Evolutionary conservation across 805 yeast genomes (phyloP).

Genomic region (Yarrowia sp.): DNA sequence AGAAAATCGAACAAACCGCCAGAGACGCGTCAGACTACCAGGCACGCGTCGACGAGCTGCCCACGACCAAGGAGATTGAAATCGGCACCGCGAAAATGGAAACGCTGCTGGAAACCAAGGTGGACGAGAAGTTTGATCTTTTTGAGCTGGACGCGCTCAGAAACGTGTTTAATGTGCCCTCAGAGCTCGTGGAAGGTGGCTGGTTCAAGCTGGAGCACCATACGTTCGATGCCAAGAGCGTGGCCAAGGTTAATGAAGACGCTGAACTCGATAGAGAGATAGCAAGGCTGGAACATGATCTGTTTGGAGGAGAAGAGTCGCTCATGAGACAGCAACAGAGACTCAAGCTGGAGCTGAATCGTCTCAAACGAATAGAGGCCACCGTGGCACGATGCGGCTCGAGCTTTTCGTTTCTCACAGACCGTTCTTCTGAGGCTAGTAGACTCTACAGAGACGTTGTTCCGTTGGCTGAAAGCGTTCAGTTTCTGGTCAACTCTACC

Average conservation of each 20-base stretch:
- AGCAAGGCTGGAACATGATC: slow-evolving; percentile 27
- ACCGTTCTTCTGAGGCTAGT: neutral
- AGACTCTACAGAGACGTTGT: neutral
- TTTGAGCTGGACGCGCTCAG: slow-evolving; percentile 77
- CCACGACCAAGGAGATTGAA: slow-evolving; percentile 50
- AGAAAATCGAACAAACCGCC: slow-evolving; percentile 28
- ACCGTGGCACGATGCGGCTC: neutral
- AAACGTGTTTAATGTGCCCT: slow-evolving; percentile 70
- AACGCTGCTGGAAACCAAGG: slow-evolving; percentile 65
- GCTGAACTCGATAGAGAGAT: slow-evolving; percentile 28
- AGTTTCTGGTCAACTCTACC: slow-evolving; percentile 7
- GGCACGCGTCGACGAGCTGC: neutral
- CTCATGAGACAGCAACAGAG: slow-evolving; percentile 10
- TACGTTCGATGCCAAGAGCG: slow-evolving; percentile 30
- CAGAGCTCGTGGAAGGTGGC: slow-evolving; percentile 60
- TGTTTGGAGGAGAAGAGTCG: slow-evolving; percentile 23
- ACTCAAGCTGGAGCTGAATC: neutral
- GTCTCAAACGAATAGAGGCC: neutral
- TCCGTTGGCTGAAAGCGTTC: slow-evolving; percentile 9
- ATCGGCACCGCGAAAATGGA: slow-evolving; percentile 81
- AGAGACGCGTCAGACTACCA: slow-evolving; percentile 28
- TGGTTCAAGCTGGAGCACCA: slow-evolving; percentile 69
- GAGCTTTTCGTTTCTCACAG: neutral
- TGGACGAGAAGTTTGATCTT: slow-evolving; percentile 80
- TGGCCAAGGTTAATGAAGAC: neutral